Conservation (phyloP, 1,284 basidiomycete species). For the Fomes fomentarius region DNA sequence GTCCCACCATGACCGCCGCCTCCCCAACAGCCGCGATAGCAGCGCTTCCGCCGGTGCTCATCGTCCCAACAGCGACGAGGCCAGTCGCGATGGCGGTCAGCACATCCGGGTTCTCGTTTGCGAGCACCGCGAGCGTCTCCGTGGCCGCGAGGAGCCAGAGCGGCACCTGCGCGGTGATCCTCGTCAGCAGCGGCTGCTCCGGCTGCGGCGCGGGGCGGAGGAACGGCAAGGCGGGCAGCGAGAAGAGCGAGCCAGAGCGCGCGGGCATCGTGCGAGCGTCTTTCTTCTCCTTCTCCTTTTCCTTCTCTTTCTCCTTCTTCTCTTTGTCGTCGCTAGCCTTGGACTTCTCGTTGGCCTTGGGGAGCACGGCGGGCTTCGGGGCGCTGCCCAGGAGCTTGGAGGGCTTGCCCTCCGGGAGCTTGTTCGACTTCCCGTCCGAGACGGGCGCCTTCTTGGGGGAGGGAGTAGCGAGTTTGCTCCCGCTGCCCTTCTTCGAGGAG, state of each 20-base stretch:
- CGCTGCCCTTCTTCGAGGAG: neutral
- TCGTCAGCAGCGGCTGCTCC: slow-evolving; percentile 39
- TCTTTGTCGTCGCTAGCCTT: no score
- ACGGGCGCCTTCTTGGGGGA: slow-evolving; percentile 13
- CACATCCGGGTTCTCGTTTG: slow-evolving; percentile 65
- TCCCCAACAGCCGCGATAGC: slow-evolving; percentile 21
- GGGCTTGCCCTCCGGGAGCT: neutral
- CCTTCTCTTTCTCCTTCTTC: neutral
- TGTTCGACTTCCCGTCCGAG: slow-evolving; percentile 14
- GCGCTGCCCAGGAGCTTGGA: slow-evolving; percentile 7
- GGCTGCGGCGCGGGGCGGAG: slow-evolving; percentile 27
- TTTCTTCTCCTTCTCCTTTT: neutral
- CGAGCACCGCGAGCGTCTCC: slow-evolving; percentile 66
- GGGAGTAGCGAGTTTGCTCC: neutral
- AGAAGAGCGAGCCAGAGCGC: slow-evolving; percentile 18
- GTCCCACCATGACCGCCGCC: slow-evolving; percentile 19
- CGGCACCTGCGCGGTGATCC: slow-evolving; percentile 59
- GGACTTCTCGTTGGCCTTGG: slow-evolving; percentile 2
- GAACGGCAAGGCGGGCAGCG: slow-evolving; percentile 20
- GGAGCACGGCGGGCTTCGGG: slow-evolving; percentile 2
- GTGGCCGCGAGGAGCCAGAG: slow-evolving; percentile 73
- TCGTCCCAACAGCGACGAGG: slow-evolving; percentile 69
- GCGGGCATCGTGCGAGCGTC: neutral
- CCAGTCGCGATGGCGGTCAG: slow-evolving; percentile 72
- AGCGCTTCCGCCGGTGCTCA: slow-evolving; percentile 45